Evolutionary conservation across 345 rosid genomes (phyloP).

Genomic region (Boechera retrofracta): DNA sequence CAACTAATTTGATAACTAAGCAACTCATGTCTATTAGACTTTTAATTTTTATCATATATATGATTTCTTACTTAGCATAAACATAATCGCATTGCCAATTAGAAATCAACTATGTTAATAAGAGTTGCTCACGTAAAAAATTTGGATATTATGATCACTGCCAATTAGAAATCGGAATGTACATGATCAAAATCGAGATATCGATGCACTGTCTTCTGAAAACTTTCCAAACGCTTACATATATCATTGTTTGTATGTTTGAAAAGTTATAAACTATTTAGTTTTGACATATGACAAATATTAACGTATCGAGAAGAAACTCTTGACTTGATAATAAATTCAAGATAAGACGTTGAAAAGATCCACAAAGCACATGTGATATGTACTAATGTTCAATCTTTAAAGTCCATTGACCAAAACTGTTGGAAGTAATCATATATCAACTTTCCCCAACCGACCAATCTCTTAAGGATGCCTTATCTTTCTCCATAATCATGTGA

Average conservation of each 20-base stretch:
- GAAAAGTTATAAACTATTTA: background rate
- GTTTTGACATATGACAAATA: background rate
- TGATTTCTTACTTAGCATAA: too few relatives aligned
- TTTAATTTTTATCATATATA: too few relatives aligned
- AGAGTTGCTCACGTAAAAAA: too few relatives aligned
- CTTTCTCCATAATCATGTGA: constrained; percentile 44
- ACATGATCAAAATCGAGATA: too few relatives aligned
- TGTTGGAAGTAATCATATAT: constrained; percentile 44
- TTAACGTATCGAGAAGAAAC: background rate
- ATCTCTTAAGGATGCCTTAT: constrained; percentile 35
- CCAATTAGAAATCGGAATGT: too few relatives aligned
- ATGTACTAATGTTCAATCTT: constrained; percentile 20
- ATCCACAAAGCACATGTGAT: constrained; percentile 36
- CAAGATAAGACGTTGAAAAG: constrained; percentile 28
- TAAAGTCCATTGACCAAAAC: constrained; percentile 43
- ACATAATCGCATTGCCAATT: too few relatives aligned
- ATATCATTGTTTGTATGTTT: too few relatives aligned
- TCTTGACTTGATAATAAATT: constrained; percentile 1
- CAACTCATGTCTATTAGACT: background rate
- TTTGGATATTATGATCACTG: too few relatives aligned
- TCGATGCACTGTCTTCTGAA: too few relatives aligned
- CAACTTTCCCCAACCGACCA: constrained; percentile 44
- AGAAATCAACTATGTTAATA: too few relatives aligned
- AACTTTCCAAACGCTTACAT: too few relatives aligned
- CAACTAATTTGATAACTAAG: background rate